These are phyloP conservation scores for Polytrichum formosum DNA, from an alignment of 225 moss, liverwort and hornwort genomes.

Conservation along the genomic window DNA sequence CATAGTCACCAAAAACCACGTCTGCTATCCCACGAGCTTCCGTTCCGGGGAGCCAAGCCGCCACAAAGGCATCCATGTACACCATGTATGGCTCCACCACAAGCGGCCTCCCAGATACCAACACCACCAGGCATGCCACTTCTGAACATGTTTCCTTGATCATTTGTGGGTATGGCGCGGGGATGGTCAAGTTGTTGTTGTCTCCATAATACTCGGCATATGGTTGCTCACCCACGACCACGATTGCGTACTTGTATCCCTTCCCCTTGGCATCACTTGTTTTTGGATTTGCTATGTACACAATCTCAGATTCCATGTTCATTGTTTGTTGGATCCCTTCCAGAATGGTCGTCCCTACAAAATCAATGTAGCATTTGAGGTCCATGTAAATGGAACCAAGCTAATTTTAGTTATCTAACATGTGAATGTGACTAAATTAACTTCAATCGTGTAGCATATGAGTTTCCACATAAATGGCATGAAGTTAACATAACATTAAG, in stretches of 20 bases:
- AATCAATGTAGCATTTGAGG: slow-evolving; percentile 3
- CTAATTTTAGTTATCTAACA: no score
- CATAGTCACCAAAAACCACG: slow-evolving; percentile 37
- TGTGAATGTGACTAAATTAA: no score
- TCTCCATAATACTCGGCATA: slow-evolving; percentile 42
- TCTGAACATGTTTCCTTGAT: slow-evolving; percentile 30
- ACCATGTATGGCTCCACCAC: slow-evolving; percentile 2
- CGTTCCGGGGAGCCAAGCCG: slow-evolving; percentile 48
- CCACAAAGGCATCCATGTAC: slow-evolving; percentile 40
- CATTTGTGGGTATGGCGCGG: slow-evolving; percentile 18
- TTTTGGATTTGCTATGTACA: slow-evolving; percentile 15
- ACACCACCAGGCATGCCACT: slow-evolving; percentile 33
- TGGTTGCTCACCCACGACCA: slow-evolving; percentile 43
- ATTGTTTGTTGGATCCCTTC: slow-evolving; percentile 32
- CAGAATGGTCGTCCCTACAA: slow-evolving; percentile 29
- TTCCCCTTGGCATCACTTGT: slow-evolving; percentile 16
- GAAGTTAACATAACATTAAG: no score
- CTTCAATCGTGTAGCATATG: no score
- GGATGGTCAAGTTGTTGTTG: slow-evolving; percentile 37
- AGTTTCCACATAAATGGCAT: no score
- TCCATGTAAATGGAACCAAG: no score
- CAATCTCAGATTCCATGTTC: slow-evolving; percentile 15
- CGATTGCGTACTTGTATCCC: slow-evolving; percentile 33
- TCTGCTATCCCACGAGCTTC: slow-evolving; percentile 40
- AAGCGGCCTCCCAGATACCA: slow-evolving; percentile 44